Conservation (phyloP, 73 alveolate species). For the Tetrahymena thermophila region DNA sequence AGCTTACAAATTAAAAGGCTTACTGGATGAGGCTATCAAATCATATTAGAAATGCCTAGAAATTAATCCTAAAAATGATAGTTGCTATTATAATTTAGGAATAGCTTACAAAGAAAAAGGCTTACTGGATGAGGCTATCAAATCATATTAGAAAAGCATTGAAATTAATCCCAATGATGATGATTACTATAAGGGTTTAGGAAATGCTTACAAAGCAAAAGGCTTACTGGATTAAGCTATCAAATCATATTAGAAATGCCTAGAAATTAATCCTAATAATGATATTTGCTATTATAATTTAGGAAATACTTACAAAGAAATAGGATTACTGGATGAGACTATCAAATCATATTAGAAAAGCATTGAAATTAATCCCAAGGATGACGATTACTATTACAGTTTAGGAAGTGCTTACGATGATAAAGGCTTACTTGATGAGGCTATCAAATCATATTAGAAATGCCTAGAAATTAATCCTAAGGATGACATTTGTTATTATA, state of each 20-base stretch:
- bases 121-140: not conserved
- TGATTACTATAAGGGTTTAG: not conserved
- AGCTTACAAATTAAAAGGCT: not conserved
- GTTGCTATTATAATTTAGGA: not conserved
- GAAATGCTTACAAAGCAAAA: not conserved
- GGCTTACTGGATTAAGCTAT: not conserved
- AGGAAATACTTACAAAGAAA: no score
- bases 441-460: no score
- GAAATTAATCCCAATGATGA: not conserved
- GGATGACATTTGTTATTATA: no score
- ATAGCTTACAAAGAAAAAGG: not conserved
- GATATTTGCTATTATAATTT: no score
- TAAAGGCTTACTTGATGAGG: no score
- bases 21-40: not conserved
- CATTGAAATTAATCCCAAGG: no score
- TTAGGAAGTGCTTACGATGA: no score
- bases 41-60: not conserved
- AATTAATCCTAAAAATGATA: not conserved
- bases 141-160: not conserved
- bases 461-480: no score
- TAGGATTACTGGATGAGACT: no score
- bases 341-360: no score
- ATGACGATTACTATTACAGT: no score
- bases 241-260: not conserved
- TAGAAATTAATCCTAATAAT: no score